A percentile compares a stretch with the other conserved stretches of the same genome.
Evolutionary conservation across 192 early-diverging fungal genomes (phyloP).

Genomic region (Chytriomyces hyalinus): DNA sequence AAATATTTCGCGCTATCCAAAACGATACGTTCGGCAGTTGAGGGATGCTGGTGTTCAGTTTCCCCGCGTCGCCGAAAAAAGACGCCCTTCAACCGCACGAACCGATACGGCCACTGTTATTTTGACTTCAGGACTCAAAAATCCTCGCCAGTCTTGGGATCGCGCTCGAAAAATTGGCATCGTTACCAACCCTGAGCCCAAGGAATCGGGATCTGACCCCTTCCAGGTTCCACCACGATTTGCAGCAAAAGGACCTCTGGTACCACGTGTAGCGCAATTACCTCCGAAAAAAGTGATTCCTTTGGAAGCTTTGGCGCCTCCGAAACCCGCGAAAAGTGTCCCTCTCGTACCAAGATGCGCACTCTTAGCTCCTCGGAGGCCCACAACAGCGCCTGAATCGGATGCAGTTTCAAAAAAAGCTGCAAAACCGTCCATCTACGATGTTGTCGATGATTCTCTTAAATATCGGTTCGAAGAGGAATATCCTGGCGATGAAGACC

Average conservation of each 20-base stretch:
- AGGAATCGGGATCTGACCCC: background rate
- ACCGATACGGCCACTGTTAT: conserved; percentile 2
- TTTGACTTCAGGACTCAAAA: background rate
- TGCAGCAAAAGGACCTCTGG: conserved; percentile 10
- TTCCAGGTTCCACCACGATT: background rate
- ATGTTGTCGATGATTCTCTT: background rate
- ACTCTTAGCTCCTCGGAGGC: background rate
- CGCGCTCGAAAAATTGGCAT: background rate
- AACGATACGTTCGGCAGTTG: conserved; percentile 20
- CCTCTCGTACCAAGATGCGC: conserved; percentile 9
- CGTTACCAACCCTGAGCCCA: background rate
- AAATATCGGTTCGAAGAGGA: conserved; percentile 12
- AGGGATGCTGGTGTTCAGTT: conserved; percentile 15
- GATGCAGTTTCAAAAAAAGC: background rate
- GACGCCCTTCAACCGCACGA: background rate
- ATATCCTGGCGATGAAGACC: conserved; percentile 29
- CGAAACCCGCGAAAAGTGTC: conserved; percentile 1
- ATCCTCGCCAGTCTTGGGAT: conserved; percentile 1
- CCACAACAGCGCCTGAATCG: conserved; percentile 5
- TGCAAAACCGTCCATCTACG: conserved; percentile 6
- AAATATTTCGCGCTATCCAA: conserved; percentile 30
- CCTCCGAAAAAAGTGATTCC: conserved; percentile 16
- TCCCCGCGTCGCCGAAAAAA: conserved; percentile 7
- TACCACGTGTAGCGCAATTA: conserved; percentile 22
- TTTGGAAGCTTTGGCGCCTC: background rate